Percentiles rank a stretch among this genome's conserved stretches.
Evolutionary conservation across 495 filamentous ascomycete species (phyloP).

Genomic region (Geopyxis carbonaria): DNA sequence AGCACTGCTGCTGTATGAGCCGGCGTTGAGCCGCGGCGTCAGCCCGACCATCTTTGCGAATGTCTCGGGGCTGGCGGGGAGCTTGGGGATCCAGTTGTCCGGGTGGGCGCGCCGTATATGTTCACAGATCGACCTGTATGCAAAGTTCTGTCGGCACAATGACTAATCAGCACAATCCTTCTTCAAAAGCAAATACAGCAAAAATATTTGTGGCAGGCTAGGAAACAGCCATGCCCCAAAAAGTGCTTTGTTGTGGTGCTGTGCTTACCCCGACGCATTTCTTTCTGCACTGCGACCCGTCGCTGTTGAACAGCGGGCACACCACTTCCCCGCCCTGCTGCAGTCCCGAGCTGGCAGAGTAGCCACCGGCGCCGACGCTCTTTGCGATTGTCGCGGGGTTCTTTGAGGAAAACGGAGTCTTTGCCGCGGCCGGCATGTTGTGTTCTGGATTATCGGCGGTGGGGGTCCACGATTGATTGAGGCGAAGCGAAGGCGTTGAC

Average conservation of each 20-base stretch:
- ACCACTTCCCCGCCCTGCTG: conserved; percentile 50
- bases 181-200: too few relatives aligned
- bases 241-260: too few relatives aligned
- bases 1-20: not conserved
- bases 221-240: too few relatives aligned
- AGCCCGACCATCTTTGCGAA: conserved; percentile 35
- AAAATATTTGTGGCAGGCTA: too few relatives aligned
- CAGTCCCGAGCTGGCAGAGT: conserved; percentile 13
- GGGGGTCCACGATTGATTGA: too few relatives aligned
- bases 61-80: conserved; percentile 96
- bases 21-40: too few relatives aligned
- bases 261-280: conserved; percentile 89
- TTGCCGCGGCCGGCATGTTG: conserved; percentile 21
- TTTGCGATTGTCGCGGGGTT: conserved; percentile 22
- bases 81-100: conserved; percentile 94
- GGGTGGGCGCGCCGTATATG: conserved; percentile 96
- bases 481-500: too few relatives aligned
- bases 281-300: conserved; percentile 95
- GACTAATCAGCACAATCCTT: too few relatives aligned
- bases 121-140: conserved; percentile 96
- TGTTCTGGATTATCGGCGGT: too few relatives aligned
- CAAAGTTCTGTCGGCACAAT: conserved; percentile 27
- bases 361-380: conserved; percentile 12
- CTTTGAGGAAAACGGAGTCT: conserved; percentile 23
- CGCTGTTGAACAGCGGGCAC: conserved; percentile 87